phyloP scores from a whole-genome alignment of 2,329 filamentous ascomycete species.

The Fusarium dlaminii region DNA sequence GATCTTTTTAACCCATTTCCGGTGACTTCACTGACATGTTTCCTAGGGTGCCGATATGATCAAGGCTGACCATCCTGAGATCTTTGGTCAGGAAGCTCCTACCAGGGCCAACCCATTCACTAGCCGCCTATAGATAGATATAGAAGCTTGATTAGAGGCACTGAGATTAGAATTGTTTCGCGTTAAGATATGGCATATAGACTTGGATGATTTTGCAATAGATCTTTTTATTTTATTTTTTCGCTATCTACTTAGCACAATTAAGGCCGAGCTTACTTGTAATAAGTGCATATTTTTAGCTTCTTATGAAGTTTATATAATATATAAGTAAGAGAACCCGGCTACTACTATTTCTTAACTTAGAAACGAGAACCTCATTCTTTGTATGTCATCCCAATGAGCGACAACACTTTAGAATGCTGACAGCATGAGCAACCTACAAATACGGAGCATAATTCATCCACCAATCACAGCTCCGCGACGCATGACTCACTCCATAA shows the following conservation, averaged over 20 bases:
- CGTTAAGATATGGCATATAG: background rate
- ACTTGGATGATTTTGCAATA: background rate
- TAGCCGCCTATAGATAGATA: background rate
- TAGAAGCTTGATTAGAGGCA: accelerated
- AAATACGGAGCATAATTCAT: background rate
- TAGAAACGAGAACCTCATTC: background rate
- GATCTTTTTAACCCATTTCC: accelerated
- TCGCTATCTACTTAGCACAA: no score
- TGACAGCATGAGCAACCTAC: background rate
- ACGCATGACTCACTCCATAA: background rate
- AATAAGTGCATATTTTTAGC: no score
- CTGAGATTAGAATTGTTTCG: accelerated
- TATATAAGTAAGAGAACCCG: no score
- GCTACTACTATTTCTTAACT: no score
- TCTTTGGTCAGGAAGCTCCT: background rate
- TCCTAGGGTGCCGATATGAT: background rate
- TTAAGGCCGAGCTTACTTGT: background rate
- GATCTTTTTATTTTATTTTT: background rate
- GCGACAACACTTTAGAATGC: background rate
- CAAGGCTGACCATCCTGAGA: background rate
- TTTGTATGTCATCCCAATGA: background rate
- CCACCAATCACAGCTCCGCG: background rate
- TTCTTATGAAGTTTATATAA: no score
- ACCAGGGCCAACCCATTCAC: background rate
- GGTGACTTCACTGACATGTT: background rate